Conservation (phyloP, 1,284 basidiomycete genomes). For the Neotropicomus parvogracilis region DNA sequence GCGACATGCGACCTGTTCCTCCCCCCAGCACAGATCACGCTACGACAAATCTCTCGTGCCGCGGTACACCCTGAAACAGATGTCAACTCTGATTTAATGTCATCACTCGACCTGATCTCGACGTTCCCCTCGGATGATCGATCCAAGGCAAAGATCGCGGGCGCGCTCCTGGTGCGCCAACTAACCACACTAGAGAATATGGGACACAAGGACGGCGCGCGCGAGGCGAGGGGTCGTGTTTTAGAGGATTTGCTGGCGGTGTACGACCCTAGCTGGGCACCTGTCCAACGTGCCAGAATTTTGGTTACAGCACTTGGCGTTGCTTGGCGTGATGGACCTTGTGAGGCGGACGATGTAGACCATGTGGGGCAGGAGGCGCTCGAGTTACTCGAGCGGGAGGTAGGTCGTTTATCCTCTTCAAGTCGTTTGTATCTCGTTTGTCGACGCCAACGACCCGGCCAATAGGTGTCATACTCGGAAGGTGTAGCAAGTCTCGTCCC, state of each 20-base stretch:
- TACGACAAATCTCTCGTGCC: constrained; percentile 8
- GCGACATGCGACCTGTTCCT: constrained; percentile 62
- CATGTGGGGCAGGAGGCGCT: constrained; percentile 43
- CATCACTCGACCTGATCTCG: constrained; percentile 1
- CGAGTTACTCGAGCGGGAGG: constrained; percentile 39
- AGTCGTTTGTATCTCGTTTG: neutral
- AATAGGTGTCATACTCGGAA: constrained; percentile 44
- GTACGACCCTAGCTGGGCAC: constrained; percentile 47
- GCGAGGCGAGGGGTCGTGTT: constrained; percentile 38
- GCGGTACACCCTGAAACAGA: neutral
- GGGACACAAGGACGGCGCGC: constrained; percentile 53
- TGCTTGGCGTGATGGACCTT: constrained; percentile 43
- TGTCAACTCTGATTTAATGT: neutral
- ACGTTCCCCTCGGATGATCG: constrained; percentile 18
- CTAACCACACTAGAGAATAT: constrained; percentile 49
- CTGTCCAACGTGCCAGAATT: constrained; percentile 52
- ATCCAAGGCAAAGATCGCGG: constrained; percentile 36
- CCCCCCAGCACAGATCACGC: constrained; percentile 38
- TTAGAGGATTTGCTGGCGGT: constrained; percentile 47
- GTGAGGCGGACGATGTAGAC: constrained; percentile 26
- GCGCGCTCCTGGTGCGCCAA: constrained; percentile 61
- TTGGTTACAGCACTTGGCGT: constrained; percentile 51
- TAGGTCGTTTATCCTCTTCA: constrained; percentile 26
- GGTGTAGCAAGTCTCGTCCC: constrained; percentile 37
- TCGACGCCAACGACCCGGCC: neutral